Percentiles rank a stretch among this genome's conserved stretches.
phyloP scores from a whole-genome alignment of 208 protist genomes.

The Trypanosoma conorhini region DNA sequence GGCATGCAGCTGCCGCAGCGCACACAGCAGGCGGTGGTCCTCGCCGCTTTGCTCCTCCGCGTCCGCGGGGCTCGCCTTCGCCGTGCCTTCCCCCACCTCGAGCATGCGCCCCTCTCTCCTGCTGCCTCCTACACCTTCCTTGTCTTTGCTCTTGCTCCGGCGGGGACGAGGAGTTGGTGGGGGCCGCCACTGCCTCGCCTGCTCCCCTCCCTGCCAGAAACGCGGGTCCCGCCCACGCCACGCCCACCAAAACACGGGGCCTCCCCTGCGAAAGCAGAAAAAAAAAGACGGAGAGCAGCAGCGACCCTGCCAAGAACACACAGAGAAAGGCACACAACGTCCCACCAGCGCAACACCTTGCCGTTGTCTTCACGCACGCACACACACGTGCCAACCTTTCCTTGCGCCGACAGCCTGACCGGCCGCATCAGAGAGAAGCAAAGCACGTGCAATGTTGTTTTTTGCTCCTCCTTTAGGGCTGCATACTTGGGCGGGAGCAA shows the following conservation, averaged over 20 bases:
- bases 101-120: not conserved
- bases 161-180: not conserved
- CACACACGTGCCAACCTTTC: conserved; percentile 6
- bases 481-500: too few relatives aligned
- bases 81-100: not conserved
- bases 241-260: not conserved
- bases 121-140: not conserved
- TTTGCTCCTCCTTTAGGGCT: not conserved
- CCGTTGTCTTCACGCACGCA: not conserved
- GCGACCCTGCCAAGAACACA: not conserved
- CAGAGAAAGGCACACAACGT: not conserved
- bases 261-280: not conserved
- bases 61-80: conserved; percentile 13
- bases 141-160: not conserved
- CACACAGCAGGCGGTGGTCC: conserved; percentile 29
- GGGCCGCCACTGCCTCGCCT: not conserved
- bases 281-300: not conserved
- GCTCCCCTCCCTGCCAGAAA: not conserved
- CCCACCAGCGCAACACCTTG: not conserved
- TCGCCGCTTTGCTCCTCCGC: conserved; percentile 42
- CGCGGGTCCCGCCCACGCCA: not conserved
- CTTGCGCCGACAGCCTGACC: not conserved
- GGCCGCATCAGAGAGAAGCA: too few relatives aligned
- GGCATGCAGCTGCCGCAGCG: conserved; percentile 57
- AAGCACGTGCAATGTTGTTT: not conserved